Evolutionary conservation across 352 stramenopile species (phyloP).

Genomic region (Pythium rishiriense): DNA sequence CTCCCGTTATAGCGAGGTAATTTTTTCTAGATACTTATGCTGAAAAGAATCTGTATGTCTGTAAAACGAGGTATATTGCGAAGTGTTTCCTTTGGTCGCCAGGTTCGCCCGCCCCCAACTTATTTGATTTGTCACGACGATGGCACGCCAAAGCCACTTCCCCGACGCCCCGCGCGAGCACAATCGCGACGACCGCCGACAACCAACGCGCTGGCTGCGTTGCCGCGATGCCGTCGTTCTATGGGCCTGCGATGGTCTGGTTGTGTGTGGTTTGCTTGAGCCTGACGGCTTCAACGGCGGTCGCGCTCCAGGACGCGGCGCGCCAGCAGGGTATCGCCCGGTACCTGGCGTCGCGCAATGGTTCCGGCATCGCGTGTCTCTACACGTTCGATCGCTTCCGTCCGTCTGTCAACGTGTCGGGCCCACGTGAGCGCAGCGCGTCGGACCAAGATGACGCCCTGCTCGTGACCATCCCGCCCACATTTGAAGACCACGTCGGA

Average conservation of each 20-base stretch:
- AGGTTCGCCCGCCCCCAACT: too few relatives aligned
- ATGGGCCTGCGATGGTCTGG: neutral
- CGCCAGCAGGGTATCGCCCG: constrained; percentile 19
- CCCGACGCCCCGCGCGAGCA: too few relatives aligned
- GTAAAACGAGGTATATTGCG: too few relatives aligned
- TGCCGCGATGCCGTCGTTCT: neutral
- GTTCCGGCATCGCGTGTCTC: constrained; percentile 31
- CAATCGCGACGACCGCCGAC: too few relatives aligned
- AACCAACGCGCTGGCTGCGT: neutral
- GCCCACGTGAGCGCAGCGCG: neutral
- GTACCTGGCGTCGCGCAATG: constrained; percentile 23
- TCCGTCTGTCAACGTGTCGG: constrained; percentile 4
- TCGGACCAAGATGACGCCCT: constrained; percentile 5
- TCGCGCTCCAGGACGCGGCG: neutral
- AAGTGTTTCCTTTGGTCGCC: too few relatives aligned
- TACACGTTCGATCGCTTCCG: constrained; percentile 42
- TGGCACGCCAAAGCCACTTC: too few relatives aligned
- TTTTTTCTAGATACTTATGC: too few relatives aligned
- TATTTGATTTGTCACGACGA: too few relatives aligned
- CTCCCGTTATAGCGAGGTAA: too few relatives aligned
- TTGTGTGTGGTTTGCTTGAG: neutral
- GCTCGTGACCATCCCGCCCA: constrained; percentile 13
- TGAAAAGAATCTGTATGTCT: too few relatives aligned
- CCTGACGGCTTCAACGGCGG: neutral
- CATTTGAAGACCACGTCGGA: constrained; percentile 31